Evolutionary conservation across 495 filamentous ascomycete genomes (phyloP), one percentile per base, ranked within the genome.

Genomic region (Bacidia rubella): DNA sequence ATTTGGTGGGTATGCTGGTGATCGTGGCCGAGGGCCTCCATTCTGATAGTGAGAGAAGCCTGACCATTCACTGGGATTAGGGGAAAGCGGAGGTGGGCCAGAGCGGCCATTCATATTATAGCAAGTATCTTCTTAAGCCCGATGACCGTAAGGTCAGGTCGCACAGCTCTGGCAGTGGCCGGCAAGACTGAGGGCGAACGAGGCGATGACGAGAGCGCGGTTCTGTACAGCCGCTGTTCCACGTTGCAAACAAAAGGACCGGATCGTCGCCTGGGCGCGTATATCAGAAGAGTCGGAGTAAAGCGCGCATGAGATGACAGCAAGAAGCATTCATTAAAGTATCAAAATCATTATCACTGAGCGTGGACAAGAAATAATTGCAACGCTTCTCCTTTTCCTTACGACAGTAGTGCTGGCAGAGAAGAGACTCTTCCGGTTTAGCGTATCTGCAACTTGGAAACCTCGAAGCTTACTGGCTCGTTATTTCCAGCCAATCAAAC

Each of bases 11-110:
- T 68, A 70, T 24, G 25, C 47, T 3, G 80, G 74, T 45, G 76
- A 75, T 51, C 76, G 76, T 24, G 75, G 69, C 43, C 71, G 62
- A 54, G 74, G 69, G 59, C 60, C 58, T 41, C 63, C 63, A 47
- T 54, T 49, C 45, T 82, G 76, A 63, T 93, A 90, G 60, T 79
- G 77, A 46, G 81, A 78, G 55, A 85, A 76, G 47, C 81, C 83
- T 21, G 87, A 89, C 88, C 87, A 95, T 68, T 95, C 88, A 69
- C 82, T 93, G 58, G 83, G 79, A 63, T 79, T 81, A 62, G 81
- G 79, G 65, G 87, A 90, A 64, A 87, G 87, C 65, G 87, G 90
- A 68, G 90, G 79, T 56, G 85, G 83, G 65, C 75, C 78, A 59
- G 72, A 68, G 57, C 70, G 73, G 56, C 70, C 77, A 73, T 79